phyloP scores from a whole-genome alignment of 2,329 filamentous ascomycete species.

The Claviceps monticola region DNA sequence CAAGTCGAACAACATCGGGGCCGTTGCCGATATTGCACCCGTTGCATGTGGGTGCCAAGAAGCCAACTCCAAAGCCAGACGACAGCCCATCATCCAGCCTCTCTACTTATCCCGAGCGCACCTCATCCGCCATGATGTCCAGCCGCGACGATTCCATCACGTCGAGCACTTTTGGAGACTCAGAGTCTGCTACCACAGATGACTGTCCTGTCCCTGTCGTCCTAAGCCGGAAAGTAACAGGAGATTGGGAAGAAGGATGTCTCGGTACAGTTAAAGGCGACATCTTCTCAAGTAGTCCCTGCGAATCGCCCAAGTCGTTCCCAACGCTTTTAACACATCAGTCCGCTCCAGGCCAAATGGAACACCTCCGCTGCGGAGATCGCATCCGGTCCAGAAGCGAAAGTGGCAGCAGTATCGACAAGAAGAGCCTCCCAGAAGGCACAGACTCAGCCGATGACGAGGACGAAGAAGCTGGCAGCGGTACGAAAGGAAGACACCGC shows the following conservation, averaged over 20 bases:
- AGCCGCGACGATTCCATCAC: conserved; percentile 82
- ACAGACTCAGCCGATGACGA: conserved; percentile 87
- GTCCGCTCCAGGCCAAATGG: conserved; percentile 51
- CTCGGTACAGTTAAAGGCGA: conserved; percentile 64
- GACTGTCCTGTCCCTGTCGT: conserved; percentile 57
- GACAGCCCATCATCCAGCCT: conserved; percentile 78
- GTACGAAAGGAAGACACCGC: conserved; percentile 28
- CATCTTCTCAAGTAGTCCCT: conserved; percentile 16
- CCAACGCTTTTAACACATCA: conserved; percentile 44
- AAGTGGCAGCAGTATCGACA: conserved; percentile 48
- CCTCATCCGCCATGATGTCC: conserved; percentile 66
- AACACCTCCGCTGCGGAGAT: conserved; percentile 52
- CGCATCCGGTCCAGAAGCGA: conserved; percentile 62
- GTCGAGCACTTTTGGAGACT: conserved; percentile 77
- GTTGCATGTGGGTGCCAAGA: conserved; percentile 50
- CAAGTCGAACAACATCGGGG: conserved; percentile 27
- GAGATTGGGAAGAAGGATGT: conserved; percentile 68
- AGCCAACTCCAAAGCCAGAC: conserved; percentile 49
- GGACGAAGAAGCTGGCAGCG: conserved; percentile 71
- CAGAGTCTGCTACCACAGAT: conserved; percentile 64
- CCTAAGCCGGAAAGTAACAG: conserved; percentile 56
- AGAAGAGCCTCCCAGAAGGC: conserved; percentile 53
- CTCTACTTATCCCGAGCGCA: conserved; percentile 52
- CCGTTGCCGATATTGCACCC: conserved; percentile 41
- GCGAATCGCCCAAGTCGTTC: conserved; percentile 27